These are phyloP conservation scores for Parastagonospora avenae DNA, from an alignment of 2,329 filamentous ascomycete genomes.

Conservation along the genomic window DNA sequence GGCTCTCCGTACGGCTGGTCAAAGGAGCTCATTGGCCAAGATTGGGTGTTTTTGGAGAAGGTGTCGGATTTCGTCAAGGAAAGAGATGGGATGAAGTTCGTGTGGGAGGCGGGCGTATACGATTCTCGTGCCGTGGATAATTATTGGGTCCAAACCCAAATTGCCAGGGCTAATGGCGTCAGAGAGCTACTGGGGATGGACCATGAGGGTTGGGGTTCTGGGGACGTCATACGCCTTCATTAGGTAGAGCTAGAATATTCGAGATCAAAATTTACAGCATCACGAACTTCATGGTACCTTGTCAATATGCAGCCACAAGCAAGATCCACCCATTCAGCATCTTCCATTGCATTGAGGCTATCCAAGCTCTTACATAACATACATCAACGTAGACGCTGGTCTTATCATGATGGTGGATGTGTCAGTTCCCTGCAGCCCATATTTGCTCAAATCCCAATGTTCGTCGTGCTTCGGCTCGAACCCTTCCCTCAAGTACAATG, in stretches of 20 bases:
- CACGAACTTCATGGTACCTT: no score
- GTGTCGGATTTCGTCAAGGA: conserved; percentile 1
- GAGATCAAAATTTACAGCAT: not conserved
- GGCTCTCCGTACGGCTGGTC: not conserved
- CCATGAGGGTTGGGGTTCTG: not conserved
- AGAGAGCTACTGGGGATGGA: not conserved
- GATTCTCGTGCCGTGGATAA: not conserved
- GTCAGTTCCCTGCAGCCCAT: conserved; percentile 35
- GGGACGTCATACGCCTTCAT: not conserved
- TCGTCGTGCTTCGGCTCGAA: conserved; percentile 29
- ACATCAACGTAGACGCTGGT: conserved; percentile 8
- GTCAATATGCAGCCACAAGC: no score
- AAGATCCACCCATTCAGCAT: not conserved
- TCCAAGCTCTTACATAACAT: not conserved
- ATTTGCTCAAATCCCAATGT: conserved; percentile 34
- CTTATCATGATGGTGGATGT: conserved; percentile 38
- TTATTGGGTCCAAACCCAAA: no score
- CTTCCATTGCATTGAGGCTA: not conserved
- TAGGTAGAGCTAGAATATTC: not conserved
- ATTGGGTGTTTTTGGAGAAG: conserved; percentile 4
- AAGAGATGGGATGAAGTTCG: not conserved
- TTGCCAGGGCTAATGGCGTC: not conserved
- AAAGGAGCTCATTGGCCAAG: not conserved
- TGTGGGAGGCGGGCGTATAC: not conserved
- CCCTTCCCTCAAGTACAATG: conserved; percentile 46